phyloP scores from a whole-genome alignment of 2,329 filamentous ascomycete genomes.

The Colletotrichum orbiculare region DNA sequence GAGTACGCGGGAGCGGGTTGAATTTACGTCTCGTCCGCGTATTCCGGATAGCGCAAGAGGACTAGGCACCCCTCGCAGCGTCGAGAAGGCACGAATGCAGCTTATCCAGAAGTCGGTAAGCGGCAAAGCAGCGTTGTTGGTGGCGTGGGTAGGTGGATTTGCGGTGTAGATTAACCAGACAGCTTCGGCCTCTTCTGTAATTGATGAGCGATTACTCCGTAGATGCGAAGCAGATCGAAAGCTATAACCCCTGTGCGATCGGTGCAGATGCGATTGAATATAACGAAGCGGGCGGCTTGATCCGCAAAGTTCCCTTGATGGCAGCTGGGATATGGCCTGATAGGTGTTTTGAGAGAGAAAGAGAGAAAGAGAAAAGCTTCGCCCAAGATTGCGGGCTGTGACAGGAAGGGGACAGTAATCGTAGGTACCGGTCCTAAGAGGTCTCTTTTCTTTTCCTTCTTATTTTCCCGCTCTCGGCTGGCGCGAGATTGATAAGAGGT shows the following conservation, averaged over 20 bases:
- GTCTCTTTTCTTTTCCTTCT: slow-evolving; percentile 4
- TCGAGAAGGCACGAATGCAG: background rate
- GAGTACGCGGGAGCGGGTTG: slow-evolving; percentile 29
- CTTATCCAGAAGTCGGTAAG: no score
- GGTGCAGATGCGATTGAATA: slow-evolving; percentile 7
- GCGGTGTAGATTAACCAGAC: no score
- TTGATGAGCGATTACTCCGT: no score
- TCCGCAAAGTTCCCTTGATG: slow-evolving; percentile 27
- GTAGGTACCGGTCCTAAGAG: no score
- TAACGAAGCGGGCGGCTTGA: slow-evolving; percentile 9
- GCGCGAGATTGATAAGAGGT: no score
- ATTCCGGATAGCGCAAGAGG: slow-evolving; percentile 6
- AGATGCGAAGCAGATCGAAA: no score
- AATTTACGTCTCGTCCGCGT: slow-evolving; percentile 18
- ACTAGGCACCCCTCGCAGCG: slow-evolving; percentile 17
- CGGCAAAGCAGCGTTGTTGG: no score
- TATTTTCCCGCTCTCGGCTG: background rate
- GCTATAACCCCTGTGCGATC: background rate
- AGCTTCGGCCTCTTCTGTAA: no score
- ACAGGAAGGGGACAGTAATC: no score
- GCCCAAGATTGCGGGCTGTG: no score
- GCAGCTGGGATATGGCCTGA: slow-evolving; percentile 12
- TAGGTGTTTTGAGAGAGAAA: background rate
- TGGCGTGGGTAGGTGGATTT: no score
- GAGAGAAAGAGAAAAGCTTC: no score